A percentile compares a stretch with the other conserved stretches of the same genome.
phyloP scores from a whole-genome alignment of 768 basidiomycete species.

The Neoboletus magnificus region DNA sequence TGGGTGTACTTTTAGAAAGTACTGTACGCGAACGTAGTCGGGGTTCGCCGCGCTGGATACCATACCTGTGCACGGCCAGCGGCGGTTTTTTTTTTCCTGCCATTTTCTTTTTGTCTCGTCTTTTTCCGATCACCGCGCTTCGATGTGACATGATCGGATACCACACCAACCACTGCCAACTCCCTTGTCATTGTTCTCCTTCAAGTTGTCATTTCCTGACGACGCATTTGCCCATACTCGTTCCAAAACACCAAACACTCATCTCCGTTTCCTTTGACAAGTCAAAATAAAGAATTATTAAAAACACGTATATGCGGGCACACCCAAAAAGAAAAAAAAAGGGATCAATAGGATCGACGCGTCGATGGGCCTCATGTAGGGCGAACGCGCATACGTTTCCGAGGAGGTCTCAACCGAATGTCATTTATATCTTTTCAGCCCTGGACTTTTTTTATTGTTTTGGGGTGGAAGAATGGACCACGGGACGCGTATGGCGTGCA shows the following conservation, averaged over 20 bases:
- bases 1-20: neutral
- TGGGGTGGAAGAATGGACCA: too few species aligned
- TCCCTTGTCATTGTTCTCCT: neutral
- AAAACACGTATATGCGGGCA: neutral
- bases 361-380: neutral
- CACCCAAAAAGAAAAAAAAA: neutral
- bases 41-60: neutral
- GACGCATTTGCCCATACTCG: neutral
- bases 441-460: neutral
- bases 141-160: neutral
- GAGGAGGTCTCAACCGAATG: neutral
- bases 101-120: neutral
- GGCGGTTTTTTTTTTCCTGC: neutral
- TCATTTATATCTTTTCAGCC: neutral
- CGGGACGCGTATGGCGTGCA: neutral
- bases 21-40: neutral
- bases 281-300: neutral
- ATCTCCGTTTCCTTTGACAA: neutral
- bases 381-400: neutral
- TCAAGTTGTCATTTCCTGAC: neutral
- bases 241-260: neutral
- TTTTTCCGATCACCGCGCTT: slow-evolving; percentile 2
- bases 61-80: neutral
- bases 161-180: slow-evolving; percentile 2
- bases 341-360: neutral